Evolutionary conservation across 495 filamentous ascomycete species (phyloP).

Genomic region (Lasiosphaeria miniovina): DNA sequence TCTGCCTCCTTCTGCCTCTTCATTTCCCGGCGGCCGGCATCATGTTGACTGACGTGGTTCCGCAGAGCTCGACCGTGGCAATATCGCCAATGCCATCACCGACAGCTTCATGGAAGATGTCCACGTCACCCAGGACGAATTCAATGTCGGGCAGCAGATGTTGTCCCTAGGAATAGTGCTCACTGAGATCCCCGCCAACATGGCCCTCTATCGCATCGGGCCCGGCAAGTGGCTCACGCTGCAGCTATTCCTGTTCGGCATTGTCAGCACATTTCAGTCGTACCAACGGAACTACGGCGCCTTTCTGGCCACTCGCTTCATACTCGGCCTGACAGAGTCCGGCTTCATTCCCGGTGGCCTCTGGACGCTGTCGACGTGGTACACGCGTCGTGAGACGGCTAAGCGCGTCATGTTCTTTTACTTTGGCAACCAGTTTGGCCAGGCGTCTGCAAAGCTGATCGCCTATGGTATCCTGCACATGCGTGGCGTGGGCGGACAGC

Average conservation of each 20-base stretch:
- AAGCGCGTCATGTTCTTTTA: constrained; percentile 56
- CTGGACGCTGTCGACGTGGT: constrained; percentile 61
- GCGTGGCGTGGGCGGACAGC: constrained; percentile 43
- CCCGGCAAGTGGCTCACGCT: constrained; percentile 56
- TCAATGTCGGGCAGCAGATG: constrained; percentile 58
- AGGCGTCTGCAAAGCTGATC: constrained; percentile 44
- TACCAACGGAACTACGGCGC: constrained; percentile 50
- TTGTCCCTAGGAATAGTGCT: constrained; percentile 57
- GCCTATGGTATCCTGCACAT: constrained; percentile 38
- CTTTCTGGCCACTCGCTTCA: constrained; percentile 51
- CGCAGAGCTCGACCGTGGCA: constrained; percentile 35
- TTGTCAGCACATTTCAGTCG: constrained; percentile 58
- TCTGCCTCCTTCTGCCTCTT: neutral
- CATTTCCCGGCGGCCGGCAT: constrained; percentile 31
- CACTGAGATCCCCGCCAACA: constrained; percentile 57
- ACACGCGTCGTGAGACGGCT: constrained; percentile 55
- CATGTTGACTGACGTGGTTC: neutral
- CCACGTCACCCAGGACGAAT: constrained; percentile 51
- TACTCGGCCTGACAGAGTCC: constrained; percentile 52
- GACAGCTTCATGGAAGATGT: constrained; percentile 49
- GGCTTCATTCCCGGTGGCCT: constrained; percentile 61
- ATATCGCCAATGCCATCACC: constrained; percentile 34
- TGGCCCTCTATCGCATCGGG: constrained; percentile 55
- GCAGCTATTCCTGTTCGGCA: constrained; percentile 57
- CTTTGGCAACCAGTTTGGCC: constrained; percentile 53